Evolutionary conservation across 1,284 basidiomycete genomes (phyloP).

Genomic region (Ceratobasidium sp.): DNA sequence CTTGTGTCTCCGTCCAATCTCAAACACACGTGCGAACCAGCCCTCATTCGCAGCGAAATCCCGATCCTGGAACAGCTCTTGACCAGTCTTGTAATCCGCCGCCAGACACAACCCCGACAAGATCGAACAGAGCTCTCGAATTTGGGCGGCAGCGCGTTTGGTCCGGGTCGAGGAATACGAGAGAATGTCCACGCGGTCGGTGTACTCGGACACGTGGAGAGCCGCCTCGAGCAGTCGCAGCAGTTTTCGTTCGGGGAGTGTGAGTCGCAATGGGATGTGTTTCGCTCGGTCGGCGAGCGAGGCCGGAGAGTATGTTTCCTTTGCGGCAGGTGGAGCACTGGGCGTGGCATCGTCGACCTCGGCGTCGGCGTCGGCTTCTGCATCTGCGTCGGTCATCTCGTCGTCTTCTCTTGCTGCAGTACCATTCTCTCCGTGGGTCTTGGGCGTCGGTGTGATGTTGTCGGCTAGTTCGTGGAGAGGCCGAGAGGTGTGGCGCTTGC

Average conservation of each 20-base stretch:
- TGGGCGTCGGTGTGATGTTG: conserved; percentile 2
- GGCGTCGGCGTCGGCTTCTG: conserved; percentile 59
- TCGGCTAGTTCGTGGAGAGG: conserved; percentile 50
- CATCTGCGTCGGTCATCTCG: conserved; percentile 23
- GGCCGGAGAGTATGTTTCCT: conserved; percentile 54
- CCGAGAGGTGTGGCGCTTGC: conserved; percentile 68
- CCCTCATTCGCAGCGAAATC: conserved; percentile 77
- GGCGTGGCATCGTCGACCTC: conserved; percentile 56
- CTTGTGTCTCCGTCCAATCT: conserved; percentile 66
- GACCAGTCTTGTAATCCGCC: conserved; percentile 83
- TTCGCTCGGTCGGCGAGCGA: conserved; percentile 72
- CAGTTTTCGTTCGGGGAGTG: conserved; percentile 74
- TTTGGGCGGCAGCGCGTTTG: conserved; percentile 81
- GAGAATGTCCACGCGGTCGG: conserved; percentile 57
- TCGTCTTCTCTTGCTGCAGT: conserved; percentile 51
- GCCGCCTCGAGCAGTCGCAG: conserved; percentile 81
- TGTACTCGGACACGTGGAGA: conserved; percentile 75
- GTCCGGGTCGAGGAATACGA: conserved; percentile 75
- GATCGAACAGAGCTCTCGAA: conserved; percentile 81
- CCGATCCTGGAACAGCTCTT: conserved; percentile 76
- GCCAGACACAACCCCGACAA: conserved; percentile 78
- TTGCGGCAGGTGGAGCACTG: conserved; percentile 43
- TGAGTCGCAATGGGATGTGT: conserved; percentile 77
- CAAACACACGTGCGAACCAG: conserved; percentile 65
- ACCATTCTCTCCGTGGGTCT: conserved; percentile 12